Conservation (phyloP, 176 grass and related monocot species). For the Juncus inflexus region DNA sequence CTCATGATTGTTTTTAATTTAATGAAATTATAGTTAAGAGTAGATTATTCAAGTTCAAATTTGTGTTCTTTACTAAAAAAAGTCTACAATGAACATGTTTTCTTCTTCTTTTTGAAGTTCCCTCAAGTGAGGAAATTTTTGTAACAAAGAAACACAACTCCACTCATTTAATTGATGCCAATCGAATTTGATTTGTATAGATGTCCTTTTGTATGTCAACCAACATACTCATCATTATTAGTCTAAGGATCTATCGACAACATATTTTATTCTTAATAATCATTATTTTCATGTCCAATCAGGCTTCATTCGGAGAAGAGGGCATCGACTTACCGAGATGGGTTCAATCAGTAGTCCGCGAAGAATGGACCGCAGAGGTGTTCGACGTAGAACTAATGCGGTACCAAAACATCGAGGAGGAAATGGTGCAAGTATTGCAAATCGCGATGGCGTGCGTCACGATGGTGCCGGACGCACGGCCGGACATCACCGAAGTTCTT, state of each 20-base stretch:
- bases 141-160: too few species aligned
- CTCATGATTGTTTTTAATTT: neutral
- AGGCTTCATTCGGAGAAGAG: constrained; percentile 55
- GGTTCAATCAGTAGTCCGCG: constrained; percentile 92
- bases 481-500: constrained; percentile 40
- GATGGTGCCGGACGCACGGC: constrained; percentile 54
- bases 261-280: neutral
- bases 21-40: neutral
- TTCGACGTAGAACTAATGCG: constrained; percentile 77
- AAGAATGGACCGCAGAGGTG: constrained; percentile 97
- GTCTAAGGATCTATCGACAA: too few species aligned
- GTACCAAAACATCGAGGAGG: constrained; percentile 58
- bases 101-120: too few species aligned
- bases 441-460: constrained; percentile 79
- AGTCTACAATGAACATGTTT: neutral
- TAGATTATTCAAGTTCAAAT: neutral
- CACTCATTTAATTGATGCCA: too few species aligned
- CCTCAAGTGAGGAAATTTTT: too few species aligned
- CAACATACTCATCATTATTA: too few species aligned
- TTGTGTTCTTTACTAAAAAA: neutral
- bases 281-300: constrained; percentile 8
- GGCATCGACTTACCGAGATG: constrained; percentile 83
- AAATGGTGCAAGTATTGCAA: constrained; percentile 89
- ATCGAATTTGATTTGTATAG: too few species aligned
- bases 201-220: too few species aligned